A percentile compares a stretch with the other conserved stretches of the same genome.
Conservation (phyloP, 2,329 filamentous ascomycete species). For the Ascochyta pisi region DNA sequence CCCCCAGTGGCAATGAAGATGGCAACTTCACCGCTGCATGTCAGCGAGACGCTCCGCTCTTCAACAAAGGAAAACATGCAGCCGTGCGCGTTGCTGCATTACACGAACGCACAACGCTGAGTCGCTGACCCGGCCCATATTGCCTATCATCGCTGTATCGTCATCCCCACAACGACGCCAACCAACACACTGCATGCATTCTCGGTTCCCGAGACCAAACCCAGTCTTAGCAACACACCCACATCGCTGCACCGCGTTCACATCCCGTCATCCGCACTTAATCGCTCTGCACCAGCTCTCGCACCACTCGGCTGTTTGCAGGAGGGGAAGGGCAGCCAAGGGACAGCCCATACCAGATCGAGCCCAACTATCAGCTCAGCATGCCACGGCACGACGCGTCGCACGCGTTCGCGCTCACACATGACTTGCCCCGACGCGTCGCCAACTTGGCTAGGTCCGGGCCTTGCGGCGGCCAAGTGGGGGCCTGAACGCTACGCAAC, state of each 20-base stretch:
- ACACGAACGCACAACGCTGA: slow-evolving; percentile 1
- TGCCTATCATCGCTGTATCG: not conserved
- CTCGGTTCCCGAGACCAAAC: not conserved
- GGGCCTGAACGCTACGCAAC: not conserved
- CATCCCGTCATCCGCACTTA: slow-evolving; percentile 6
- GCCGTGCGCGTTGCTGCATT: not conserved
- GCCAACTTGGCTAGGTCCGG: slow-evolving; percentile 13
- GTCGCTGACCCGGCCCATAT: slow-evolving; percentile 4
- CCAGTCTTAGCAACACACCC: slow-evolving; percentile 1
- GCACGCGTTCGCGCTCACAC: slow-evolving; percentile 32
- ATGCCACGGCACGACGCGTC: slow-evolving; percentile 20
- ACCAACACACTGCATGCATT: not conserved
- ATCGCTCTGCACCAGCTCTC: slow-evolving; percentile 9
- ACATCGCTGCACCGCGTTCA: slow-evolving; percentile 2
- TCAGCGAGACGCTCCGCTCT: not conserved
- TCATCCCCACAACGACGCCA: not conserved
- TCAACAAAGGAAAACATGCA: slow-evolving; percentile 7
- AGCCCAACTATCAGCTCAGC: slow-evolving; percentile 9
- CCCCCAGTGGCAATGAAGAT: slow-evolving; percentile 2
- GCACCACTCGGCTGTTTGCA: not conserved
- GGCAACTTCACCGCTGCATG: not conserved
- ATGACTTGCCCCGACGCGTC: slow-evolving; percentile 27
- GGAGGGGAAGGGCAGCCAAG: too few species aligned
- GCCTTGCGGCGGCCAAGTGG: slow-evolving; percentile 21
- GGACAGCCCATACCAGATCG: not conserved